These are phyloP conservation scores for Torulaspora microellipsoides DNA, from an alignment of 805 yeast species.

Conservation along the genomic window DNA sequence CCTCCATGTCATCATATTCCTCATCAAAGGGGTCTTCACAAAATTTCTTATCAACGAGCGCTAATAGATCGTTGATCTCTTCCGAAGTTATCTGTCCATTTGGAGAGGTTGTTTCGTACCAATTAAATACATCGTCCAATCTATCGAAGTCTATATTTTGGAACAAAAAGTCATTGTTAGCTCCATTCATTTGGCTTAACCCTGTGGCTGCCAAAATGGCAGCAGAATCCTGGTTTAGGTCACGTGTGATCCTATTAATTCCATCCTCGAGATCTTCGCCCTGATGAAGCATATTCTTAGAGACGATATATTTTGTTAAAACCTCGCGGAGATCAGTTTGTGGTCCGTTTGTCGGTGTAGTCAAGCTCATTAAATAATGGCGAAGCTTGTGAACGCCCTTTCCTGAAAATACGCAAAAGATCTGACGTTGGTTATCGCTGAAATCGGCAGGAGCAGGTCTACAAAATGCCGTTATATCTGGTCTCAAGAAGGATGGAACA, in stretches of 20 bases:
- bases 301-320: constrained; percentile 27
- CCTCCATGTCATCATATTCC: constrained; percentile 28
- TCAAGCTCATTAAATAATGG: constrained; percentile 51
- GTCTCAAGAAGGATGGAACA: constrained; percentile 78
- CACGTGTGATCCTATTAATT: constrained; percentile 26
- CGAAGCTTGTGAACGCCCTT: constrained; percentile 77
- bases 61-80: constrained; percentile 21
- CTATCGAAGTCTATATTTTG: constrained; percentile 33
- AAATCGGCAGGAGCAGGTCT: constrained; percentile 92
- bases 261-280: constrained; percentile 30
- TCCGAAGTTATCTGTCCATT: constrained; percentile 15
- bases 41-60: constrained; percentile 27
- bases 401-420: constrained; percentile 93
- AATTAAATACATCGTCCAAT: constrained; percentile 27
- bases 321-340: constrained; percentile 33
- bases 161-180: constrained; percentile 28
- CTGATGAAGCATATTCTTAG: constrained; percentile 24
- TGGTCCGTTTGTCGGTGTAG: constrained; percentile 34
- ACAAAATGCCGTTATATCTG: constrained; percentile 81
- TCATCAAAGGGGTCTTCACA: constrained; percentile 33
- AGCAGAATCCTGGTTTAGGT: constrained; percentile 33
- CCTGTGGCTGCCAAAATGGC: constrained; percentile 36
- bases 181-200: constrained; percentile 28
- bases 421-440: constrained; percentile 74
- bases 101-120: constrained; percentile 14